These are phyloP conservation scores for Chamaecrista fasciculata DNA, from an alignment of 306 rosid species.

Conservation along the genomic window DNA sequence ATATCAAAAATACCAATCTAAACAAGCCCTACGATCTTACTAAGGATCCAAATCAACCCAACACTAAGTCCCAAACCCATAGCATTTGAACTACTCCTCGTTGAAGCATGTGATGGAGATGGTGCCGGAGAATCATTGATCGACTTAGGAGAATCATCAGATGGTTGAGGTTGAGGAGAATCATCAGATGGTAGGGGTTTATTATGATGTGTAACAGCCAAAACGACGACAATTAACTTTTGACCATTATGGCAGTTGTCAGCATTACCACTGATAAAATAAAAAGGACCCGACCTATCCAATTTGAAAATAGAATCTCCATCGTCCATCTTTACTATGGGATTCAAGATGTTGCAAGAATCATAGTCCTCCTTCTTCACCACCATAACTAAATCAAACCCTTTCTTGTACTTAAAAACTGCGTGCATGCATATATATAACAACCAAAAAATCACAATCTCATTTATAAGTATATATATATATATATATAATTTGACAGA, in stretches of 20 bases:
- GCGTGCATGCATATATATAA: not conserved
- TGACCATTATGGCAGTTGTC: slow-evolving; percentile 52
- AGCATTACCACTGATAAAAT: slow-evolving; percentile 49
- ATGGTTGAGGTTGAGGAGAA: not conserved
- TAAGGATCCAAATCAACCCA: slow-evolving; percentile 23
- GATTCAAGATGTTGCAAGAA: slow-evolving; percentile 55
- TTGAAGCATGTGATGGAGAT: not conserved
- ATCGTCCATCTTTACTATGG: slow-evolving; percentile 32
- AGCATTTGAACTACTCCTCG: slow-evolving; percentile 21
- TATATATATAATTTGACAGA: too few species aligned
- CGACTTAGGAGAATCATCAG: not conserved
- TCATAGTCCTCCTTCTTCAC: slow-evolving; percentile 57
- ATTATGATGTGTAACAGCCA: slow-evolving; percentile 38
- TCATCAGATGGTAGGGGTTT: too few species aligned
- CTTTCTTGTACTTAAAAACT: slow-evolving; percentile 71
- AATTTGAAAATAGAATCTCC: slow-evolving; percentile 56
- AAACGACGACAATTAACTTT: slow-evolving; percentile 46
- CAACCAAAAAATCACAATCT: not conserved
- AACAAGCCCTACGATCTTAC: slow-evolving; percentile 21
- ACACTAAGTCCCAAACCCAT: slow-evolving; percentile 6
- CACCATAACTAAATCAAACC: slow-evolving; percentile 52
- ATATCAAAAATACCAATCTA: not conserved
- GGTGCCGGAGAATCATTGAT: not conserved
- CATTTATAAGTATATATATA: too few species aligned
- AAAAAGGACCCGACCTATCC: slow-evolving; percentile 51